Base-by-base conservation (phyloP, 164 flowering plant species). In the Annona squamosa region DNA sequence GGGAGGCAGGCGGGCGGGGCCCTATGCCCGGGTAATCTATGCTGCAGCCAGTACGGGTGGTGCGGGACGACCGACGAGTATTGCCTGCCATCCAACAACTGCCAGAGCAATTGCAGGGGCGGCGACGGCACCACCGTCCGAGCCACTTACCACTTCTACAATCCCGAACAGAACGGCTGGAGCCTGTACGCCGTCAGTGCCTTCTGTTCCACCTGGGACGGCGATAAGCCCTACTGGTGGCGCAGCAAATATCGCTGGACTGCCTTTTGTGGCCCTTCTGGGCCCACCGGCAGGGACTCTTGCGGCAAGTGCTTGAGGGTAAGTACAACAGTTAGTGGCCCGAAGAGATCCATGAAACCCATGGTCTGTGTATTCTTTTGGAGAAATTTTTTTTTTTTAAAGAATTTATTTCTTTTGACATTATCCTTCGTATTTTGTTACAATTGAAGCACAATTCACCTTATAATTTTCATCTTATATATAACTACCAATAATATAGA, bases 161-260 rank as follows among this genome's bases (percentile, higher is more conserved):
- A 82, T 47, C 86, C 90, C 2, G 71, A 71, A 26, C 74, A 77
- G 47, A 75, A 68, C 26, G 77, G 74, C 2, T 87, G 90, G 90
- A 82, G 84, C 48, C 71, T 82, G 72, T 67, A 19, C 7, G 75
- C 73, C 1, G 88, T 68, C 1, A 79, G 86, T 62, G 84, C 80
- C n/a, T 85, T 48, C 72, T 85, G 88, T 45, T 45, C 88, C 1
- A 85, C 88, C 1, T 85, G 86, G 88, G 85, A 85, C 63, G 88
- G 80, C 46, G 65, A 72, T 61, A 80, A 83, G 77, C 80, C 86
- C 4, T 74, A 79, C 18, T 75, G 64, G 0, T 85, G 88, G 86
- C 77, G 88, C 42, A 42, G 52, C 4, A 75, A 69, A 70, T 77
- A 84, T 44, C 80, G 81, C 1, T 84, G 87, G 87, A 84, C 84